Evolutionary conservation across 352 stramenopile species (phyloP), one percentile per base, ranked within the genome.

Genomic region (Globisporangium middletonii): DNA sequence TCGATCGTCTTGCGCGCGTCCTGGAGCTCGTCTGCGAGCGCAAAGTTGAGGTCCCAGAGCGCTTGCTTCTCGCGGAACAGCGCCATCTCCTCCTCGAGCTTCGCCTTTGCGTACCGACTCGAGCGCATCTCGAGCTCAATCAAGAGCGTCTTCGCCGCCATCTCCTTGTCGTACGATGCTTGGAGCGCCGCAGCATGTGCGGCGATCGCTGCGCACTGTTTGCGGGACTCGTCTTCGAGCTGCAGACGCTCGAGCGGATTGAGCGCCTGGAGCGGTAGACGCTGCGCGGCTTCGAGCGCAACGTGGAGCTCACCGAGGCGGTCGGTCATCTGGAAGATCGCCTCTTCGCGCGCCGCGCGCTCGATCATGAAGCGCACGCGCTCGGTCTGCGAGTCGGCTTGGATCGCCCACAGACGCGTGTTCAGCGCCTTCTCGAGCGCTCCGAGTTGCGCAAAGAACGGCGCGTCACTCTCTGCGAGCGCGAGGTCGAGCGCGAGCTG

Each of bases 21-120:
- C 30, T 75, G 59, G 8, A 90, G 8, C 23, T 88, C 80, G 23
- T 78, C 63, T 27, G 61, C 65, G 2, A 88, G 62, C 3, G 52
- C 50, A n/a, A 67, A 54, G 49, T 73, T 80, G 8, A 76, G 55
- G 54, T 87, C 77, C 77, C 75, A 90, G 2, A 90, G 62, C 7
- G 52, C 50, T 47, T 90, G 80, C 54, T 87, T 90, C 53, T 90
- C 80, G 5, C 49, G 42, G 35, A 86, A 82, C 30, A 91, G 57
- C 41, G 70, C 65, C 2, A 50, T 43, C 38, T 92, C 83, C 55
- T 92, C 78, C 3, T 83, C 57, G 0, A 92, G 59, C 42, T 75
- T 77, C 30, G 63, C 33, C 3, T 71, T 56, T 1, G 70, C 58
- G 46, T 89, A 91, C 23, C 65, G 62, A 49, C 64, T 72, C 2